Base-by-base conservation (phyloP, 2,329 filamentous ascomycete genomes). In the Fusarium dimerum region DNA sequence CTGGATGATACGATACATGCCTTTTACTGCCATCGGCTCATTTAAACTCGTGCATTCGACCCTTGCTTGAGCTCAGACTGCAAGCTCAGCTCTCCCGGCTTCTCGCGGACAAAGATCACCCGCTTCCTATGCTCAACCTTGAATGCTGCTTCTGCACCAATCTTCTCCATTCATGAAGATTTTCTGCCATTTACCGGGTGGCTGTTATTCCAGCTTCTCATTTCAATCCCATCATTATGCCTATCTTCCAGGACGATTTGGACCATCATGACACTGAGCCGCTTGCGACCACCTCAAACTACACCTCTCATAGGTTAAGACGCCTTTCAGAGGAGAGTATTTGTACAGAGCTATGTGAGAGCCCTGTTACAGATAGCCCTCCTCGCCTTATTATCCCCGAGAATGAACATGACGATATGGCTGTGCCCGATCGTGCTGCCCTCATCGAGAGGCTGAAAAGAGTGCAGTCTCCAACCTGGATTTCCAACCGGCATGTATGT, bases 381-480 rank as follows among this genome's bases (percentile, higher is more conserved):
- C 55, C 48, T 26, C 60, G 51, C 32, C 59, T 70, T 10, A 42
- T 54, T 20, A 61, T 58, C 12, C 62, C 63, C 7, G 57, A 54
- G 15, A 50, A 26, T 32, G 62, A 67, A 20, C 62, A 64, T 45
- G 64, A 65, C 43, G 66, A 65, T 15, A 54, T 52, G 26, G 63
- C 73, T 12, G 77, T 76, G 36, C 79, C 78, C 16, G 85, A 91
- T 68, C 82, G 92, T 58, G 84, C 85, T 51, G 88, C 92, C 70
- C 76, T 96, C 63, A 97, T 97, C 51, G 84, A 92, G 71, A 82
- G 87, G 59, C 80, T 97, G 60, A 97, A 97, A 75, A 84, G 83
- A 69, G 85, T 85, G 32, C 86, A 92, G 71, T 88, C 84, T 65
- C 87, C 89, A 38, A 83, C 84, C 5, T 94, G 90, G 90, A 77